Evolutionary conservation across 192 early-diverging fungal species (phyloP).

Genomic region (Coemansia sp.): DNA sequence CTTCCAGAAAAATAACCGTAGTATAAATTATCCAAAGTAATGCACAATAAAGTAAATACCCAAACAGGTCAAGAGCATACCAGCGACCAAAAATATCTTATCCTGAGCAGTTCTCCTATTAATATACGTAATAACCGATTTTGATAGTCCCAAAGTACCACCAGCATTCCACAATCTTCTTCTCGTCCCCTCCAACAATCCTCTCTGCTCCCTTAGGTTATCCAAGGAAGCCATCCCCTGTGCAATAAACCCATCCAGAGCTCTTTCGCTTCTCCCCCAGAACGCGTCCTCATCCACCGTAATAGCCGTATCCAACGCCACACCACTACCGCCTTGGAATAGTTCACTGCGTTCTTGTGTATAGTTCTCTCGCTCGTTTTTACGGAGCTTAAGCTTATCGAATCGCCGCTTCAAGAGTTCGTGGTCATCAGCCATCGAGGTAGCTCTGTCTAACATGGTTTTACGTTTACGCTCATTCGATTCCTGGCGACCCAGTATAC

Average conservation of each 20-base stretch:
- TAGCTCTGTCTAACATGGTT: conserved; percentile 45
- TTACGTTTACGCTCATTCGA: conserved; percentile 50
- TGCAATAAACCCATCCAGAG: conserved; percentile 44
- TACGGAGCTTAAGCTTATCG: conserved; percentile 43
- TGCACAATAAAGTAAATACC: conserved; percentile 54
- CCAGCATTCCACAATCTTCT: conserved; percentile 43
- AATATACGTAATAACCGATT: conserved; percentile 47
- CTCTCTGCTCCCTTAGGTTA: conserved; percentile 45
- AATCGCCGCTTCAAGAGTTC: conserved; percentile 44
- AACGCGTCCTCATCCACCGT: conserved; percentile 44
- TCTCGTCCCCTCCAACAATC: conserved; percentile 37
- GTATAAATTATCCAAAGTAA: conserved; percentile 28
- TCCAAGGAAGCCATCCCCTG: conserved; percentile 51
- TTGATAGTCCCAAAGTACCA: conserved; percentile 47
- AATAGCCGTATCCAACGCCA: conserved; percentile 38
- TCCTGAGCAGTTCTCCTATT: conserved; percentile 54
- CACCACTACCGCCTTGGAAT: conserved; percentile 23
- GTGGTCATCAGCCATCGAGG: conserved; percentile 43
- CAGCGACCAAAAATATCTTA: conserved; percentile 45
- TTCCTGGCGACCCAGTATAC: conserved; percentile 45
- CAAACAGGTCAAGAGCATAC: conserved; percentile 39
- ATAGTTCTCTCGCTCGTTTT: conserved; percentile 12
- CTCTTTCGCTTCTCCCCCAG: conserved; percentile 39
- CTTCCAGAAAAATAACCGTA: no score
- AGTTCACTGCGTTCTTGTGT: conserved; percentile 30